phyloP scores from a whole-genome alignment of 2,329 filamentous ascomycete genomes.

The Mycogone perniciosa region DNA sequence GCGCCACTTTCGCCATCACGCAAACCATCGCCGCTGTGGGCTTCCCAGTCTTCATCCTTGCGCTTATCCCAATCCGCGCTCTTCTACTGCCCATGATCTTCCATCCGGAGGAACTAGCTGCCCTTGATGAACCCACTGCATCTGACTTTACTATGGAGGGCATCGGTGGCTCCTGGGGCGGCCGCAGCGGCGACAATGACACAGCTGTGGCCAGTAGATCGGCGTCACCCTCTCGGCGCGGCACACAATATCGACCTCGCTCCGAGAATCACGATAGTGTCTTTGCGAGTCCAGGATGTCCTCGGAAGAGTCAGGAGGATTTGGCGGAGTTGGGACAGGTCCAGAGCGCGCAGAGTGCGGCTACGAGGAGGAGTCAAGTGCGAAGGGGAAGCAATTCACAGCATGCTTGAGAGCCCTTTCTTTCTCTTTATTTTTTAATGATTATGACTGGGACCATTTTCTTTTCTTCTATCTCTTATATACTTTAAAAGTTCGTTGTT shows the following conservation, averaged over 20 bases:
- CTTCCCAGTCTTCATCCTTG: slow-evolving; percentile 68
- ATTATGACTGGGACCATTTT: too few relatives aligned
- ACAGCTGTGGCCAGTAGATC: slow-evolving; percentile 12
- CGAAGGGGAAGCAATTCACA: slow-evolving; percentile 1
- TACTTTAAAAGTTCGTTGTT: too few relatives aligned
- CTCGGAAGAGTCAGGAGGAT: slow-evolving; percentile 29
- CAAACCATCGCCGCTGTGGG: slow-evolving; percentile 78
- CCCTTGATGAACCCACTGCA: slow-evolving; percentile 68
- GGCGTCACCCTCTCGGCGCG: slow-evolving; percentile 2
- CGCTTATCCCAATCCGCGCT: slow-evolving; percentile 60
- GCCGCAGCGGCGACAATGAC: slow-evolving; percentile 18
- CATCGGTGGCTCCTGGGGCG: slow-evolving; percentile 57
- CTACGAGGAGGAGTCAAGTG: slow-evolving; percentile 20
- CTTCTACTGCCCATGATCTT: slow-evolving; percentile 59
- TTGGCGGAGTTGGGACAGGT: slow-evolving; percentile 28
- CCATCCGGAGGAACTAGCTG: slow-evolving; percentile 50
- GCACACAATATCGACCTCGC: neutral
- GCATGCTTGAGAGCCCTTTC: neutral
- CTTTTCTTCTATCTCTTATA: too few relatives aligned
- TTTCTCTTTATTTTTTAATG: neutral
- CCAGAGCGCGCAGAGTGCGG: slow-evolving; percentile 24
- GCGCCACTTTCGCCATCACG: slow-evolving; percentile 74
- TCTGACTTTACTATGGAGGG: slow-evolving; percentile 71
- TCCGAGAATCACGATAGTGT: slow-evolving; percentile 19
- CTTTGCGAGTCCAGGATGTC: slow-evolving; percentile 21